Conservation (phyloP, 2,329 filamentous ascomycete species). For the Mariannaea elegans region DNA sequence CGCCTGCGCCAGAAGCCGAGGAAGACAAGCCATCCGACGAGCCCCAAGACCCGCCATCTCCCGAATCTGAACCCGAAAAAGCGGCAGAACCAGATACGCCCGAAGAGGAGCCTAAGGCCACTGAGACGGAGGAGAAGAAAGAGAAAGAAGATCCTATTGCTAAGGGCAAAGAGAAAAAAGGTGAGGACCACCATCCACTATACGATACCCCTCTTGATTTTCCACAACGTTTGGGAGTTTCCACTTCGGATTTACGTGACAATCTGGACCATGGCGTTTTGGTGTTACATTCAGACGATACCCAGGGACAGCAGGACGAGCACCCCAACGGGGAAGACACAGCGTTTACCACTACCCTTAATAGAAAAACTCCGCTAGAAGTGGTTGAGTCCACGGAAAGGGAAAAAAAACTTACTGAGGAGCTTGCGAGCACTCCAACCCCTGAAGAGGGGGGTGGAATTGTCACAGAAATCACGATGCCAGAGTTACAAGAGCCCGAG, state of each 20-base stretch:
- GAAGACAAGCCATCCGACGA: slow-evolving; percentile 29
- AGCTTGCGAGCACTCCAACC: background rate
- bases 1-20: slow-evolving; percentile 27
- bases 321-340: slow-evolving; percentile 32
- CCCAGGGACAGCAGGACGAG: slow-evolving; percentile 33
- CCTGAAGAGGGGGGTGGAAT: slow-evolving; percentile 19
- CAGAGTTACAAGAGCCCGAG: slow-evolving; percentile 25
- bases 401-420: background rate
- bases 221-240: slow-evolving; percentile 42
- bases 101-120: slow-evolving; percentile 32
- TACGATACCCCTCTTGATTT: slow-evolving; percentile 51
- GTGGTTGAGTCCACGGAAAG: slow-evolving; percentile 22
- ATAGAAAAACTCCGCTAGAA: slow-evolving; percentile 19
- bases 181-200: slow-evolving; percentile 52
- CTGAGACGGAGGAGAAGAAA: slow-evolving; percentile 48
- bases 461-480: slow-evolving; percentile 35
- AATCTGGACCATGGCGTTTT: slow-evolving; percentile 40
- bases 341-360: slow-evolving; percentile 34
- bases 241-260: slow-evolving; percentile 37
- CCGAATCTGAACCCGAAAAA: slow-evolving; percentile 32
- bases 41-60: slow-evolving; percentile 25
- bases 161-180: slow-evolving; percentile 50
- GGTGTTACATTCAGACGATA: slow-evolving; percentile 41
- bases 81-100: slow-evolving; percentile 27
- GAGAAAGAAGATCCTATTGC: slow-evolving; percentile 51